Base-by-base conservation (phyloP, 208 protist species). In the Acanthamoeba healyi region DNA sequence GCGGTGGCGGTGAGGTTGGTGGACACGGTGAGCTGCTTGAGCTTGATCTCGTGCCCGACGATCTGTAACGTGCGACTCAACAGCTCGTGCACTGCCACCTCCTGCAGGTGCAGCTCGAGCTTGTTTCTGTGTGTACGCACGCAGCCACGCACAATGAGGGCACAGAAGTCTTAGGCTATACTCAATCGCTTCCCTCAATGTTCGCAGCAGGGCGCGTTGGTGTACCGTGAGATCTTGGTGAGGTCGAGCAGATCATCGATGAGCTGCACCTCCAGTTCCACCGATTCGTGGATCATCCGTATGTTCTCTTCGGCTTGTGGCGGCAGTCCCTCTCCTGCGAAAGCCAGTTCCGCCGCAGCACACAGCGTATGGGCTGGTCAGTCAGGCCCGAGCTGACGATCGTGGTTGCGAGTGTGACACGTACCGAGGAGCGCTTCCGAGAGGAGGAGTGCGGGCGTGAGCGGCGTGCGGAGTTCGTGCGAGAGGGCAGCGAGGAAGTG, bases 191-290 rank as follows among this genome's bases (percentile, higher is more conserved):
- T n/a, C n/a, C n/a, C n/a, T n/a, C n/a, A n/a, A n/a, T n/a, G n/a
- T n/a, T n/a, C n/a, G n/a, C n/a, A n/a, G n/a, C n/a, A n/a, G n/a
- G n/a, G n/a, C n/a, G n/a, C n/a, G n/a, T n/a, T n/a, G n/a, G n/a
- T 10, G 19, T 77, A 42, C 29, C 46, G 42, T 65, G 81, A 56
- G 15, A 89, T 58, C 49, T 89, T 89, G 81, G 81, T 89, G 17
- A 89, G 29, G 26, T 89, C 81, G 36, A 89, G 81, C 46, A 89
- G n/a, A n/a, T 89, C 81, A 36, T 89, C 81, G 29, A 89, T 89
- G 6, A 89, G 46, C 26, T 63, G 81, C 42, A 89, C 81, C n/a
- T 89, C 81, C n/a, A 89, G 81, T 29, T 89, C 81, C 0, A 89
- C 46, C 9, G 22, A 42, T 24, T 89, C 81, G 56, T 89, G 40